A percentile compares a stretch with the other conserved stretches of the same genome.
phyloP scores from a whole-genome alignment of 2,329 filamentous ascomycete genomes.

The Colletotrichum lini region DNA sequence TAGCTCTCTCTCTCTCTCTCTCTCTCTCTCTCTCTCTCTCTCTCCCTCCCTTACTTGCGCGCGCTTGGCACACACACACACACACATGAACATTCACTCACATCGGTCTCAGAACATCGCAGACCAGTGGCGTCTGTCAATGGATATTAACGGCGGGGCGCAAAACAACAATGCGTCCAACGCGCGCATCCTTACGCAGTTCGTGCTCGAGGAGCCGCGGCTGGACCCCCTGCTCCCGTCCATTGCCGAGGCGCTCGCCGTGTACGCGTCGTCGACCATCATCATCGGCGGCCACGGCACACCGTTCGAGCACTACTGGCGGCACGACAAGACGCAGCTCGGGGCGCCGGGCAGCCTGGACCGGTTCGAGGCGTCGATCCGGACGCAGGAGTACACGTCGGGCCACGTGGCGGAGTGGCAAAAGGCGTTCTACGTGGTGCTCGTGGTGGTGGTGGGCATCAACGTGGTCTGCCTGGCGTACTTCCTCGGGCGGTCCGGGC shows the following conservation, averaged over 20 bases:
- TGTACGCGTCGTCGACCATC: conserved; percentile 77
- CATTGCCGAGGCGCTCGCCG: conserved; percentile 80
- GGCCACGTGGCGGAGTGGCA: conserved; percentile 74
- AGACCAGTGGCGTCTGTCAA: conserved; percentile 66
- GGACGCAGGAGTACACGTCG: conserved; percentile 79
- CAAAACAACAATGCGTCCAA: conserved; percentile 71
- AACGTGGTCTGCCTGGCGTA: conserved; percentile 78
- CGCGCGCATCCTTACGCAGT: conserved; percentile 70
- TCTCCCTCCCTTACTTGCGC: too few species aligned
- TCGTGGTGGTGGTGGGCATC: conserved; percentile 75
- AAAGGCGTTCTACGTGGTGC: conserved; percentile 75
- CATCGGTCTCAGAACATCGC: conserved; percentile 58
- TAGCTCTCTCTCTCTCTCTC: conserved; percentile 31
- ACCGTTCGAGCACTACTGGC: conserved; percentile 73
- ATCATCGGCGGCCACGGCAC: conserved; percentile 71
- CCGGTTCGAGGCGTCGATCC: conserved; percentile 74
- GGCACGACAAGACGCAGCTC: conserved; percentile 58
- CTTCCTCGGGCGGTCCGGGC: conserved; percentile 66
- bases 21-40: not conserved
- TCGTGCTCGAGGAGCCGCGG: conserved; percentile 57
- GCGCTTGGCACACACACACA: not conserved
- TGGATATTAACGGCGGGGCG: conserved; percentile 70
- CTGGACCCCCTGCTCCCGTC: conserved; percentile 72
- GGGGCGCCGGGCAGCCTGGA: conserved; percentile 62
- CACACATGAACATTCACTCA: not conserved